Evolutionary conservation across 345 rosid species (phyloP).

Genomic region (Gossypioides kirkii): DNA sequence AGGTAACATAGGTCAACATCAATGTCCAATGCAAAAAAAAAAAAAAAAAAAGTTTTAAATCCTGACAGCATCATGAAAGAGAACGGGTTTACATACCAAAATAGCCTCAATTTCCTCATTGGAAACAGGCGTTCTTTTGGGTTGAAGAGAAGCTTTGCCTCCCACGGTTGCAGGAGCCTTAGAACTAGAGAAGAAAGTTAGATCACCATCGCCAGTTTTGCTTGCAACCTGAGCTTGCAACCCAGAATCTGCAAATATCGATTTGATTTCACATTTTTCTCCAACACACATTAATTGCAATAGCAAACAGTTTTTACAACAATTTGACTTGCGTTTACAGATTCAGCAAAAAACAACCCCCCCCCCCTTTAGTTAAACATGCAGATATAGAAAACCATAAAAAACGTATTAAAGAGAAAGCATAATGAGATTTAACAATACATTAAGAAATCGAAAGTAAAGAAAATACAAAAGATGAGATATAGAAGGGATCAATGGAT

Average conservation of each 20-base stretch:
- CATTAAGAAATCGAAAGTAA: neutral
- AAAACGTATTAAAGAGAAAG: neutral
- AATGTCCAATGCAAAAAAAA: neutral
- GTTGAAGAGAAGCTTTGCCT: slow-evolving; percentile 91
- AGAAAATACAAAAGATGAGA: neutral
- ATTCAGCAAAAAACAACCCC: neutral
- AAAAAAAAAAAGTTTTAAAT: slow-evolving; percentile 1
- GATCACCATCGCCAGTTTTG: slow-evolving; percentile 36
- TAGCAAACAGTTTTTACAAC: neutral
- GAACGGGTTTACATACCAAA: slow-evolving; percentile 42
- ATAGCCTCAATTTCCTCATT: slow-evolving; percentile 86
- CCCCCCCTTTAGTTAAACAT: neutral
- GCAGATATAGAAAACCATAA: neutral
- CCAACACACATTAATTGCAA: neutral
- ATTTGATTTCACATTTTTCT: neutral
- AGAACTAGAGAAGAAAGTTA: slow-evolving; percentile 49
- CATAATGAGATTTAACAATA: neutral
- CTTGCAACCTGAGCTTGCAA: slow-evolving; percentile 34
- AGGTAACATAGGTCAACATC: neutral
- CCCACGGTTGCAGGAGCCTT: slow-evolving; percentile 39
- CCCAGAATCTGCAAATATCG: slow-evolving; percentile 19
- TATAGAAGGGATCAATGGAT: neutral
- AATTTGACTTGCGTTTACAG: neutral
- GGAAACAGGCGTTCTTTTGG: slow-evolving; percentile 67
- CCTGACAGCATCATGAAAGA: neutral